Conservation (phyloP, 1,284 basidiomycete genomes). For the Trametes sp. region DNA sequence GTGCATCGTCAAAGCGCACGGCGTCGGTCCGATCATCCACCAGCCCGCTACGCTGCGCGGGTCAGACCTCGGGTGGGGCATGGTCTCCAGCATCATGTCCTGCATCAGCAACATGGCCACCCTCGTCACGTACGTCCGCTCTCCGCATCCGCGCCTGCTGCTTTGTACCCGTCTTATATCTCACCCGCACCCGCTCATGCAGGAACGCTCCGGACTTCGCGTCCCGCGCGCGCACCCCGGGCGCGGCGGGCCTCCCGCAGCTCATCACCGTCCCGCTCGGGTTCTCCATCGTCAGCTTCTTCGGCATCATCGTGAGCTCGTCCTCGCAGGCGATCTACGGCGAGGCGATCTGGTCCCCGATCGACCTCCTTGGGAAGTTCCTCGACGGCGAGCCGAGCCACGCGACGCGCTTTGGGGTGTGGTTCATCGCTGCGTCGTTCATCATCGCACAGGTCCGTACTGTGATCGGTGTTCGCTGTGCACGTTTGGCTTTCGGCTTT, state of each 20-base stretch:
- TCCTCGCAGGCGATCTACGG: constrained; percentile 82
- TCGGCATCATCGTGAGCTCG: constrained; percentile 87
- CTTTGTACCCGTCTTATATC: constrained; percentile 7
- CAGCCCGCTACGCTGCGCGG: constrained; percentile 75
- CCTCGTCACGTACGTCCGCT: constrained; percentile 67
- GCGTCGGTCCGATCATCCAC: constrained; percentile 81
- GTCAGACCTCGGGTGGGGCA: constrained; percentile 79
- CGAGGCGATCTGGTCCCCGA: constrained; percentile 81
- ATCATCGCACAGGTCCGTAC: constrained; percentile 73
- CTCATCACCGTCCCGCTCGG: constrained; percentile 76
- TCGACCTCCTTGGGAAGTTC: constrained; percentile 75
- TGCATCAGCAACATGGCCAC: constrained; percentile 86
- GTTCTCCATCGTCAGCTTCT: constrained; percentile 81
- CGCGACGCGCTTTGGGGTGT: constrained; percentile 73
- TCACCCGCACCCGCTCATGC: constrained; percentile 7
- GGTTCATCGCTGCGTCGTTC: constrained; percentile 82
- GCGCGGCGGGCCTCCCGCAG: constrained; percentile 77
- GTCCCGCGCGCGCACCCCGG: constrained; percentile 72
- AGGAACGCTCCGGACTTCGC: constrained; percentile 85
- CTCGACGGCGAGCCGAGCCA: constrained; percentile 70
- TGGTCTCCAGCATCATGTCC: constrained; percentile 79
- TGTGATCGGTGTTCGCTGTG: too few species aligned
- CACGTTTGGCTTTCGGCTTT: neutral
- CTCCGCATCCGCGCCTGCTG: neutral
- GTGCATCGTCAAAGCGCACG: constrained; percentile 82